Base-by-base conservation (phyloP, 192 early-diverging fungal species). In the Physocladia obscura region DNA sequence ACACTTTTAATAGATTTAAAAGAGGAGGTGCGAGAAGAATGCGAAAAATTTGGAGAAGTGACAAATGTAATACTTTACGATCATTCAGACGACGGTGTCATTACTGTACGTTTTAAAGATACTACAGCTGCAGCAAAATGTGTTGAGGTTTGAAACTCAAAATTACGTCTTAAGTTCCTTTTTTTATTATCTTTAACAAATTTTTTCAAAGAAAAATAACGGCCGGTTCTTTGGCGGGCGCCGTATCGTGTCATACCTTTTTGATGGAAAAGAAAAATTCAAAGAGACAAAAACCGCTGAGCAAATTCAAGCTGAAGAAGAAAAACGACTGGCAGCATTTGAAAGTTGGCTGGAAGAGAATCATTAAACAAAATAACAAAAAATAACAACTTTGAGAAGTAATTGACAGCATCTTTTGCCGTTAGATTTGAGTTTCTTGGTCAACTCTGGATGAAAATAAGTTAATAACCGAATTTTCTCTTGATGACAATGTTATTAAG, bases 1-100 rank as follows among this genome's bases (percentile, higher is more conserved):
- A 87, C 91, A 0, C 67, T 97, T 48, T 62, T 98, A 34, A 75
- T 99, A 21, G 97, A 99, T 39, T 78, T 99, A 61, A 92, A 95
- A 50, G 90, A 96, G 40, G 97, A 99, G 71, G 89, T 99, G 15
- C 87, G 97, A 2, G 81, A 84, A 24, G 97, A 99, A 64, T 95
- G 94, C 71, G 94, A 96, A 69, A 93, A 91, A 59, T 70, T 96
- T 11, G 97, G 97, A 15, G 89, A 91, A 54, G 94, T 97, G 2
- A 95, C 95, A 22, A 97, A 94, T 70, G 92, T 99, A 3, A 88
- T 93, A 40, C 75, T 99, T 13, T 97, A 92, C 72, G 97, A 99
- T 79, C 63, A 78, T 31, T 76, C 76, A 31, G 75, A 79, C 3
- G 93, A 93, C 0, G 97, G 97, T 0, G 84, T 96, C 3, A 86